Evolutionary conservation across 768 basidiomycete species (phyloP).

Genomic region (Tricholoma terreum): DNA sequence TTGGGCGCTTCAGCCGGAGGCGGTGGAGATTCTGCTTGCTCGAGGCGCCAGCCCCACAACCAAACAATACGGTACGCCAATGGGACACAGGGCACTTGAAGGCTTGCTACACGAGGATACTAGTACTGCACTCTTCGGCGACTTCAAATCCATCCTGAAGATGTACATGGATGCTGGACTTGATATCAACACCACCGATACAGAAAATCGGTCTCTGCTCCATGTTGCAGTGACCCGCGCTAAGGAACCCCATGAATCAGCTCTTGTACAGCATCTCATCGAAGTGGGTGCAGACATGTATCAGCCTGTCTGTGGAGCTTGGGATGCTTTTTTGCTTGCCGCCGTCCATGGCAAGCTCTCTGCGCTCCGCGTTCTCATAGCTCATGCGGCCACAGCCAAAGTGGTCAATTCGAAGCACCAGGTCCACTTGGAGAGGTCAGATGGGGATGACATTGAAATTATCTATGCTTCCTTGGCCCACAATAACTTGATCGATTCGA

Average conservation of each 20-base stretch:
- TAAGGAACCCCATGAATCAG: background rate
- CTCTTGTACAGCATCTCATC: background rate
- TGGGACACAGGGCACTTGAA: background rate
- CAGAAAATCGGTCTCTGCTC: background rate
- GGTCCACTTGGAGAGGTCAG: background rate
- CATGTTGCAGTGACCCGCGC: background rate
- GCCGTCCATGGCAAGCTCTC: background rate
- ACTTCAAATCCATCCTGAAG: background rate
- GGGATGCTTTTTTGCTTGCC: background rate
- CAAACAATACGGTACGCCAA: background rate
- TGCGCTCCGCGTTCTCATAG: background rate
- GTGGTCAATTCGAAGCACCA: background rate
- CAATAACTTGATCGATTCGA: background rate
- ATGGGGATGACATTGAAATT: background rate
- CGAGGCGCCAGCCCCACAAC: background rate
- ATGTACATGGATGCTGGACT: background rate
- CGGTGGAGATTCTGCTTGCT: background rate
- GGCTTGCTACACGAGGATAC: background rate
- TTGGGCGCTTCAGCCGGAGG: background rate
- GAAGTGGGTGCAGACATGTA: background rate
- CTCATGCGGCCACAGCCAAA: background rate
- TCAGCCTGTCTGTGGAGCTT: background rate
- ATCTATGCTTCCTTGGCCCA: background rate
- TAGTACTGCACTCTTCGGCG: background rate
- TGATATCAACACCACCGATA: background rate